Evolutionary conservation across 805 yeast species (phyloP).

Genomic region (Yarrowia keelungensis): DNA sequence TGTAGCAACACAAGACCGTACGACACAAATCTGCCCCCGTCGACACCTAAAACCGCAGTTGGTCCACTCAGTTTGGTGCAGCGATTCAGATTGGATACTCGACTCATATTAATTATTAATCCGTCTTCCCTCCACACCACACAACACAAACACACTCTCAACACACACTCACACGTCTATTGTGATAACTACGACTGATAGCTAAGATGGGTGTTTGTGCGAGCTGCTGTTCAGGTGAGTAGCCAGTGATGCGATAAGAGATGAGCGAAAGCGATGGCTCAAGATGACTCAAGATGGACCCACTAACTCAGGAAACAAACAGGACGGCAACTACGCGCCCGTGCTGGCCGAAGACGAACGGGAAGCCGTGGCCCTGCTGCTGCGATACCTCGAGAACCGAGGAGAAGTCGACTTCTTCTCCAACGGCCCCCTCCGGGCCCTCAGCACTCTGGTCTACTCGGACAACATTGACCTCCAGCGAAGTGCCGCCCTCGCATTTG

Average conservation of each 20-base stretch:
- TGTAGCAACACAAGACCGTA: conserved; percentile 15
- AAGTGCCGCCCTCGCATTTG: conserved; percentile 97
- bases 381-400: conserved; percentile 88
- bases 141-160: not conserved
- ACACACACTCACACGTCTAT: not conserved
- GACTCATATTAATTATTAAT: not conserved
- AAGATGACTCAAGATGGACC: not conserved
- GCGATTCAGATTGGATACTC: conserved; percentile 14
- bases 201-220: conserved; percentile 43
- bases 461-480: conserved; percentile 94
- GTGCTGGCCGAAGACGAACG: conserved; percentile 93
- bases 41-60: not conserved
- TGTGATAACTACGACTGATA: conserved; percentile 12
- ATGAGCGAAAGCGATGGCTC: too few relatives aligned
- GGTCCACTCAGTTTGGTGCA: conserved; percentile 1
- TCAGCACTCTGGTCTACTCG: conserved; percentile 90
- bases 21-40: not conserved
- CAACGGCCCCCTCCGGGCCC: conserved; percentile 80
- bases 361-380: conserved; percentile 89
- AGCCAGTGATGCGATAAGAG: not conserved
- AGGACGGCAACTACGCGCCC: conserved; percentile 69
- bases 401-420: conserved; percentile 88
- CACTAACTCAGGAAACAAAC: conserved; percentile 39
- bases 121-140: not conserved
- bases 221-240: conserved; percentile 42